Evolutionary conservation across 352 stramenopile species (phyloP).

Genomic region (Phytophthora europaea): DNA sequence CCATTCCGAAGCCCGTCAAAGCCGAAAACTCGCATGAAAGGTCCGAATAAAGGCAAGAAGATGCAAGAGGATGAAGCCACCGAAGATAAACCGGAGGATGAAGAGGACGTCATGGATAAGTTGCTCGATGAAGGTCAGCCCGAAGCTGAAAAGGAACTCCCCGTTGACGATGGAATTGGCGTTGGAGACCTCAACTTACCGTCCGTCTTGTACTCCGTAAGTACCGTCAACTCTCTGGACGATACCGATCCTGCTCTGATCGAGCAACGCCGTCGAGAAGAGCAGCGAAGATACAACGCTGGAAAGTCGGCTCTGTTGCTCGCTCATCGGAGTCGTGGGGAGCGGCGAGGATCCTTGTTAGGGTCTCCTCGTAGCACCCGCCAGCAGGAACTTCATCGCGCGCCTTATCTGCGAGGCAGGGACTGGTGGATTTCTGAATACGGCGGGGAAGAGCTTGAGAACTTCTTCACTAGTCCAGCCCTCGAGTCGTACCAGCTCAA

Average conservation of each 20-base stretch:
- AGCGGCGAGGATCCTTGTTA: slow-evolving; percentile 1
- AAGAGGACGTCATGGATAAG: slow-evolving; percentile 19
- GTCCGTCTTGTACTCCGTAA: slow-evolving; percentile 30
- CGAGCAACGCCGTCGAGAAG: slow-evolving; percentile 52
- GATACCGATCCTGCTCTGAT: slow-evolving; percentile 60
- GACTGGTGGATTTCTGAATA: slow-evolving; percentile 84
- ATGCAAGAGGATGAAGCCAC: not conserved
- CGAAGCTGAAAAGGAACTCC: slow-evolving; percentile 22
- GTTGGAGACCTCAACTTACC: slow-evolving; percentile 60
- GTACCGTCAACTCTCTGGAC: slow-evolving; percentile 7
- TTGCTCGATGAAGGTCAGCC: slow-evolving; percentile 29
- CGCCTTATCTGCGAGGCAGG: slow-evolving; percentile 63
- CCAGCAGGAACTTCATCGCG: slow-evolving; percentile 34
- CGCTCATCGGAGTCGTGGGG: slow-evolving; percentile 8
- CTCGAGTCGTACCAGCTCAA: slow-evolving; percentile 84
- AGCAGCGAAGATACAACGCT: slow-evolving; percentile 65
- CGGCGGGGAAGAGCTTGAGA: slow-evolving; percentile 82
- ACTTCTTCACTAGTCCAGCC: slow-evolving; percentile 72
- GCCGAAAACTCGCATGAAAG: slow-evolving; percentile 2
- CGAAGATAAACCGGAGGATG: slow-evolving; percentile 9
- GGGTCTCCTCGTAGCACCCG: slow-evolving; percentile 18
- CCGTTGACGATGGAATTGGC: slow-evolving; percentile 64
- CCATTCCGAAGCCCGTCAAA: slow-evolving; percentile 60
- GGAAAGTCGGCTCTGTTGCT: slow-evolving; percentile 55
- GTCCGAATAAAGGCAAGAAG: slow-evolving; percentile 1